Evolutionary conservation across 352 stramenopile genomes (phyloP), one percentile per base, ranked within the genome.

Genomic region (Thalassiosira livingstoniorum): DNA sequence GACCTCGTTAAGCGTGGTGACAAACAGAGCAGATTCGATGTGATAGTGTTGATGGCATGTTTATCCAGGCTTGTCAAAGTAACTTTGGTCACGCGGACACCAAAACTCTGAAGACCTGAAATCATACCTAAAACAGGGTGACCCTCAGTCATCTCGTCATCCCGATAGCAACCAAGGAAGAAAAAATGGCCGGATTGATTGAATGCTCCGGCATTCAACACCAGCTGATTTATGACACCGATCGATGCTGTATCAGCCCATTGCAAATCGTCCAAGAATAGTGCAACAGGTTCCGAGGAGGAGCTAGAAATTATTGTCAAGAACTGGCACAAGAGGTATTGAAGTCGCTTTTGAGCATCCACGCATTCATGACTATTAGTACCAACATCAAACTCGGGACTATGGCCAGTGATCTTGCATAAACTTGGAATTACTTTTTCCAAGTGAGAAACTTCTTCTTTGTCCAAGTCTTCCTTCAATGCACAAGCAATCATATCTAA

Each of bases 261-360:
- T 23, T 54, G 53, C 31, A 58, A 42, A 15, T 53, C 34, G 15
- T 75, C 66, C 10, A 75, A 23, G 21, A 54, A 75, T 37, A 75
- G 35, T 31, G 42, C 23, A 7, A 75, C 29, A 4, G 47, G 53
- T 7, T n/a, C 29, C n/a, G 23, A 4, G 4, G 35, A 62, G 35
- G 21, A 55, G 23, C 32, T 61, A 23, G n/a, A 64, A 23, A 75
- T 75, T 32, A 75, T 39, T 21, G 55, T 35, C 2, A 65, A 23
- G 51, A 78, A 78, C 25, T 51, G 69, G 45, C 53, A 54, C 2
- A 78, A 69, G 0, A 78, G 27, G n/a, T 78, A 78, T 29, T 43
- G 21, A 25, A 78, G 58, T 31, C 57, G 4, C 31, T 78, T 69
- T 42, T 78, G 69, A 23, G 32, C 35, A 78, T 78, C 67, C 32